Evolutionary conservation across 129 eudicot species (phyloP), one percentile per base, ranked within the genome.

Genomic region (Pulicaria dysenterica): DNA sequence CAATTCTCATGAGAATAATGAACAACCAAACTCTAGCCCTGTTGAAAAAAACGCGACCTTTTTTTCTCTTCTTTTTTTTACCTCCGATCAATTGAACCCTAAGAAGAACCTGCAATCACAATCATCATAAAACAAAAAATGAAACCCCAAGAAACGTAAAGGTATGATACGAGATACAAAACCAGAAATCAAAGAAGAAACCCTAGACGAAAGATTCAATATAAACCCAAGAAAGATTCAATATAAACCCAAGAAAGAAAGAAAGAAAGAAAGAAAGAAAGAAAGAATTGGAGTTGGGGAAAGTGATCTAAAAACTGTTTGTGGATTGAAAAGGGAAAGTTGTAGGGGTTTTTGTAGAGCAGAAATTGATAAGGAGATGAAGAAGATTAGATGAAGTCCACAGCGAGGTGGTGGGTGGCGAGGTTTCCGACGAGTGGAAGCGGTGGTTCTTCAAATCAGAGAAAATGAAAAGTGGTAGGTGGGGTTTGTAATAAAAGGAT

Each of bases 1-100:
- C 82, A 93, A 93, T 89, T 94, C 95, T 95, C 99, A 90, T 94
- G 97, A 94, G 88, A 87, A 57, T 83, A 36, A 79, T 71, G 64
- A 84, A 79, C 85, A 80, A 85, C 55, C 72, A 82, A 84, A 78
- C 65, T 80, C 80, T 75, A 67, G 17, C 77, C 84, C 80, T 69
- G 64, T 19, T 67, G 34, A 41, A 74, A 64, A 16, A 71, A 76
- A 69, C 79, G 67, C 59, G 67, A 83, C 57, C 31, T 24, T 24
- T 24, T 24, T 24, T 24, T 75, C 71, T 72, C 15, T 74, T n/a
- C n/a, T n/a, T n/a, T 64, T 49, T 19, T 45, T 56, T 45, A 72
- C 83, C 84, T 39, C 53, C 66, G 71, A 64, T 57, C 48, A 68
- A 45, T 68, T 50, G 54, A 38, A 73, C 76, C 58, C 77, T 74